A percentile compares a stretch with the other conserved stretches of the same genome.
These are phyloP conservation scores for Cardamine occulta DNA, from an alignment of 345 rosid genomes.

Conservation along the genomic window DNA sequence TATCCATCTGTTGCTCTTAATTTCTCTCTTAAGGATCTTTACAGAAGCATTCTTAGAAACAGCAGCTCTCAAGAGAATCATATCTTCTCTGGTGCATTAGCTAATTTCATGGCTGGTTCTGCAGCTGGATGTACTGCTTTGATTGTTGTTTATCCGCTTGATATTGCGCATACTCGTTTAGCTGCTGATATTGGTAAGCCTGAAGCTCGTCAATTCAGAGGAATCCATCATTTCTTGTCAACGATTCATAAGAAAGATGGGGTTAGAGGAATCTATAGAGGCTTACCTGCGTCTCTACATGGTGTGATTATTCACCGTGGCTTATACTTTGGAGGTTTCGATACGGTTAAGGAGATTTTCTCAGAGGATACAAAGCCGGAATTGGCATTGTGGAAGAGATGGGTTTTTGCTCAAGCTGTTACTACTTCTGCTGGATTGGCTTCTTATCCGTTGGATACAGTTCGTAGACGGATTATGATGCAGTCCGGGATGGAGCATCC, in stretches of 20 bases:
- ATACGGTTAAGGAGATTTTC: slow-evolving; percentile 78
- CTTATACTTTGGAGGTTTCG: slow-evolving; percentile 92
- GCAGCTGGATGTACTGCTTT: slow-evolving; percentile 89
- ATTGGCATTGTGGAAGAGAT: slow-evolving; percentile 79
- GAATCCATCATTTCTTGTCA: slow-evolving; percentile 79
- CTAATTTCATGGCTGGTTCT: slow-evolving; percentile 90
- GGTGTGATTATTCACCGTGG: slow-evolving; percentile 90
- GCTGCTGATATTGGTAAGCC: slow-evolving; percentile 86
- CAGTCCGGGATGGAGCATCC: slow-evolving; percentile 83
- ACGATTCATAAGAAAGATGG: slow-evolving; percentile 79
- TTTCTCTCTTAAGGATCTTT: slow-evolving; percentile 95
- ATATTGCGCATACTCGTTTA: slow-evolving; percentile 88
- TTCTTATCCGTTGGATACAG: slow-evolving; percentile 90
- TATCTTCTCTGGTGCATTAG: slow-evolving; percentile 66
- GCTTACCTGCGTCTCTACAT: slow-evolving; percentile 88
- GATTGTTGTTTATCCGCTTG: slow-evolving; percentile 86
- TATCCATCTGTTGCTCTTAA: slow-evolving; percentile 98
- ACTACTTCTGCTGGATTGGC: slow-evolving; percentile 86
- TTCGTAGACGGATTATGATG: slow-evolving; percentile 96
- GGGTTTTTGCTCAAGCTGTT: slow-evolving; percentile 87
- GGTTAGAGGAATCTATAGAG: slow-evolving; percentile 78
- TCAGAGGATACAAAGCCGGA: slow-evolving; percentile 61
- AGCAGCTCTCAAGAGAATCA: slow-evolving; percentile 53
- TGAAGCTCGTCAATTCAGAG: slow-evolving; percentile 82
- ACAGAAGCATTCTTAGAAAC: slow-evolving; percentile 67